Conservation (phyloP, 2,329 filamentous ascomycete genomes). For the Ascomycota sp. region DNA sequence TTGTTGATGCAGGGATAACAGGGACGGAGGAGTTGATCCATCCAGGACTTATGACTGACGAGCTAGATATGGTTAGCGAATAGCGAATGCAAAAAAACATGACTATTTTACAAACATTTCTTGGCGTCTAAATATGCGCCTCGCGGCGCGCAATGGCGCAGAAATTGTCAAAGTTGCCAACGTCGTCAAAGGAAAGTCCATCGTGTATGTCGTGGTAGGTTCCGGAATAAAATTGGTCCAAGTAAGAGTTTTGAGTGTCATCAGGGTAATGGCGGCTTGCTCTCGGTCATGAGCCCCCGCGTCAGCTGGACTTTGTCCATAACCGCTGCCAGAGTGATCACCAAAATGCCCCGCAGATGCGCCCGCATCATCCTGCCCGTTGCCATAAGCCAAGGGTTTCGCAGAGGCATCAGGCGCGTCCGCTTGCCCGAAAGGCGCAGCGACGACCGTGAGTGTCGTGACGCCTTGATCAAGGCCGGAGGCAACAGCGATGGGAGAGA, state of each 20-base stretch:
- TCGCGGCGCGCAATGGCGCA: conserved; percentile 1
- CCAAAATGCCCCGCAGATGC: conserved; percentile 3
- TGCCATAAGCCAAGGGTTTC: conserved; percentile 4
- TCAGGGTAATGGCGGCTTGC: conserved; percentile 2
- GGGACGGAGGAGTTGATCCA: conserved; percentile 12
- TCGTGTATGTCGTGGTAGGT: conserved; percentile 17
- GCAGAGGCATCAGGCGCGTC: conserved; percentile 5
- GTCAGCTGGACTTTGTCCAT: conserved; percentile 6
- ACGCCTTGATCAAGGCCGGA: conserved; percentile 7
- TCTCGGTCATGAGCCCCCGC: conserved; percentile 5
- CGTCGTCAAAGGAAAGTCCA: conserved; percentile 17
- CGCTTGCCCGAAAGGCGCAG: conserved; percentile 6
- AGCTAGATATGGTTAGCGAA: conserved; percentile 4
- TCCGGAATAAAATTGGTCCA: conserved; percentile 18
- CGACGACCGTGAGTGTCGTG: conserved; percentile 7
- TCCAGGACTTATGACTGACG: conserved; percentile 1
- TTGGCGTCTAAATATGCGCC: conserved; percentile 10
- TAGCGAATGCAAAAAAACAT: background rate
- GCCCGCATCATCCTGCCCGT: conserved; percentile 3
- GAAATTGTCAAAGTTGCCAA: conserved; percentile 13
- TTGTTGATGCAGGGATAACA: background rate
- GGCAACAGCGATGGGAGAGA: conserved; percentile 4
- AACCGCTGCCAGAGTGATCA: conserved; percentile 4
- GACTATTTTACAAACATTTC: conserved; percentile 6
- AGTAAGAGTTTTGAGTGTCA: conserved; percentile 13